These are phyloP conservation scores for Taiozyma sp. DNA, from an alignment of 1,139 yeast species.

Conservation along the genomic window DNA sequence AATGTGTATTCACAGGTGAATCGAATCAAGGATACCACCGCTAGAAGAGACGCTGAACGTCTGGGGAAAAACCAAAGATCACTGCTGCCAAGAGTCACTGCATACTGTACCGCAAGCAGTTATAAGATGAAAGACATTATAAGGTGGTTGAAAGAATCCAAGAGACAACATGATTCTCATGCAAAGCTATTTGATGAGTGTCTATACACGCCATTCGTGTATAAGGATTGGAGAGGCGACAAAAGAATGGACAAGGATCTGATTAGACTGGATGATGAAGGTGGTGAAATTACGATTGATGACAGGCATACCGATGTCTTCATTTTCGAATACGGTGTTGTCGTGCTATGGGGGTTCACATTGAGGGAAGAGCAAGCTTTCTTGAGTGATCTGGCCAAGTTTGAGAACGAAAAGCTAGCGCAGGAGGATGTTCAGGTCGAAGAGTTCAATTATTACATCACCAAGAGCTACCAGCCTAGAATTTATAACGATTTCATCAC, in stretches of 20 bases:
- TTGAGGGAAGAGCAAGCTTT: slow-evolving; percentile 80
- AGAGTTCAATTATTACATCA: slow-evolving; percentile 90
- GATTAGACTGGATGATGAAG: slow-evolving; percentile 83
- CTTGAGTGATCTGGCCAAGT: slow-evolving; percentile 75
- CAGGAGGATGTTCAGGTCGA: slow-evolving; percentile 90
- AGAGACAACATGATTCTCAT: slow-evolving; percentile 66
- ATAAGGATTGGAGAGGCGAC: slow-evolving; percentile 70
- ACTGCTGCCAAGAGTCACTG: slow-evolving; percentile 83
- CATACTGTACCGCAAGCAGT: slow-evolving; percentile 93
- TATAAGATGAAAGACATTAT: slow-evolving; percentile 83
- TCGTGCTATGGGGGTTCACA: slow-evolving; percentile 93
- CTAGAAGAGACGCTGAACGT: slow-evolving; percentile 91
- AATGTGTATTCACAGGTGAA: slow-evolving; percentile 81
- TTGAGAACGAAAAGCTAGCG: slow-evolving; percentile 87
- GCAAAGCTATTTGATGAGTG: slow-evolving; percentile 94
- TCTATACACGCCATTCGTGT: slow-evolving; percentile 82
- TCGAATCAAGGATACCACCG: slow-evolving; percentile 84
- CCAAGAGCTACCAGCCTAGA: slow-evolving; percentile 90
- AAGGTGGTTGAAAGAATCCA: slow-evolving; percentile 81
- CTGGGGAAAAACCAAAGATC: slow-evolving; percentile 88
- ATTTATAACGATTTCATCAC: slow-evolving; percentile 95
- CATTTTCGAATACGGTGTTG: slow-evolving; percentile 91
- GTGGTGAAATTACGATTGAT: slow-evolving; percentile 86
- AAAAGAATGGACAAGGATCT: slow-evolving; percentile 42
- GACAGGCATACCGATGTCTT: slow-evolving; percentile 72